Conservation (phyloP, 805 yeast genomes). For the Deakozyma indianensis region DNA sequence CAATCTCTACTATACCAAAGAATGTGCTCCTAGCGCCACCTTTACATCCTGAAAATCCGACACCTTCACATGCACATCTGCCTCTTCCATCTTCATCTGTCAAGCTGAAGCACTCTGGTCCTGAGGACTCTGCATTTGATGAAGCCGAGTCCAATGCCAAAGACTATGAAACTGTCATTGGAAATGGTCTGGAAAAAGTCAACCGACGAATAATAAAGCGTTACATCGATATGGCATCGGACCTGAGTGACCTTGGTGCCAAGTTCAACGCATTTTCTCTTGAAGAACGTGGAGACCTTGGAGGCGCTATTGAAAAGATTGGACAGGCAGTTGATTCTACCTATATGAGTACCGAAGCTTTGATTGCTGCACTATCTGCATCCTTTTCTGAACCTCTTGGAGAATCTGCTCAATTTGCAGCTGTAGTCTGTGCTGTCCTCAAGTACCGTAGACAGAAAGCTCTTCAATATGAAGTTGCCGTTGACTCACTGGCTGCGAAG, state of each 20-base stretch:
- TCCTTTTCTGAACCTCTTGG: constrained; percentile 56
- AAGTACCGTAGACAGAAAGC: constrained; percentile 47
- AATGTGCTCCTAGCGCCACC: constrained; percentile 48
- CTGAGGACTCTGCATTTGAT: constrained; percentile 27
- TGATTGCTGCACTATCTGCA: constrained; percentile 38
- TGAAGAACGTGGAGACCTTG: constrained; percentile 27
- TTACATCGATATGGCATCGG: constrained; percentile 44
- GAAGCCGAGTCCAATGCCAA: constrained; percentile 29
- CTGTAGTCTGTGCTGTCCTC: constrained; percentile 40
- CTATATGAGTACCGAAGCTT: constrained; percentile 34
- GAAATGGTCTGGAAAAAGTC: constrained; percentile 38
- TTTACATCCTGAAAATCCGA: constrained; percentile 38
- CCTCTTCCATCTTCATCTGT: constrained; percentile 42
- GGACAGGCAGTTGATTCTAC: constrained; percentile 74
- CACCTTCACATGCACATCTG: constrained; percentile 44
- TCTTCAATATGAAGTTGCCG: constrained; percentile 34
- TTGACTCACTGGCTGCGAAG: constrained; percentile 25
- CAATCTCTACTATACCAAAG: constrained; percentile 37
- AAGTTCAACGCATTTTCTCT: constrained; percentile 46
- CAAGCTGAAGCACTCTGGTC: constrained; percentile 17
- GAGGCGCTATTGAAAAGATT: constrained; percentile 58
- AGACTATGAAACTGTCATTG: constrained; percentile 32
- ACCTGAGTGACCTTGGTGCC: constrained; percentile 67
- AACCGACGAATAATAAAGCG: constrained; percentile 41
- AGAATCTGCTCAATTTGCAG: constrained; percentile 54